Conservation (phyloP, 2,329 filamentous ascomycete species). For the Byssothecium circinans region DNA sequence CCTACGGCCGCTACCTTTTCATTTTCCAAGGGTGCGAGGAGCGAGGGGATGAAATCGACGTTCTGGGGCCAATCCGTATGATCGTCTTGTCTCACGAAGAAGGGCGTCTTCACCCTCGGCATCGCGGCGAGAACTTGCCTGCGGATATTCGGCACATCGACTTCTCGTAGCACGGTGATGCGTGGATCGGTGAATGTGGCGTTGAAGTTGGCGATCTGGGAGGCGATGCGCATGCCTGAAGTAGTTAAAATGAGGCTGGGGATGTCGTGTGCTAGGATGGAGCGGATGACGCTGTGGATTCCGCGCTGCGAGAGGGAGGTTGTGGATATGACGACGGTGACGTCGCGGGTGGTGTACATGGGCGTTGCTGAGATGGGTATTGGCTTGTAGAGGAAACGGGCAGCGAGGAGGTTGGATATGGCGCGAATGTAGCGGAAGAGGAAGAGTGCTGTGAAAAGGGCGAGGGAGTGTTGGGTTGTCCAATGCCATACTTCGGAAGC, state of each 20-base stretch:
- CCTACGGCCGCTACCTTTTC: constrained; percentile 13
- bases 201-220: constrained; percentile 35
- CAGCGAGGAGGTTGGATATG: constrained; percentile 46
- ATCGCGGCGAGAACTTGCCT: constrained; percentile 51
- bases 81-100: constrained; percentile 56
- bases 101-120: constrained; percentile 38
- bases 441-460: constrained; percentile 33
- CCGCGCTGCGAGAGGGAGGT: constrained; percentile 47
- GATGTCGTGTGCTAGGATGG: constrained; percentile 47
- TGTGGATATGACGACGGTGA: constrained; percentile 58
- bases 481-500: neutral
- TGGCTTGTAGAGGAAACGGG: constrained; percentile 46
- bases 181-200: constrained; percentile 38
- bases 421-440: constrained; percentile 53
- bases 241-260: constrained; percentile 52
- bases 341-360: constrained; percentile 42
- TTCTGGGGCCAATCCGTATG: constrained; percentile 54
- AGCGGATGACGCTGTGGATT: constrained; percentile 49
- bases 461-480: neutral
- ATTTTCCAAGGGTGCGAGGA: constrained; percentile 45
- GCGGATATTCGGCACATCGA: constrained; percentile 50
- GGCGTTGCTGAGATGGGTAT: constrained; percentile 30
- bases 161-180: constrained; percentile 13
- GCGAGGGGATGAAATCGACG: constrained; percentile 43
- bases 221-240: constrained; percentile 25